These are phyloP conservation scores for Symbiodinium natans DNA, from an alignment of 73 alveolate genomes.

Conservation along the genomic window DNA sequence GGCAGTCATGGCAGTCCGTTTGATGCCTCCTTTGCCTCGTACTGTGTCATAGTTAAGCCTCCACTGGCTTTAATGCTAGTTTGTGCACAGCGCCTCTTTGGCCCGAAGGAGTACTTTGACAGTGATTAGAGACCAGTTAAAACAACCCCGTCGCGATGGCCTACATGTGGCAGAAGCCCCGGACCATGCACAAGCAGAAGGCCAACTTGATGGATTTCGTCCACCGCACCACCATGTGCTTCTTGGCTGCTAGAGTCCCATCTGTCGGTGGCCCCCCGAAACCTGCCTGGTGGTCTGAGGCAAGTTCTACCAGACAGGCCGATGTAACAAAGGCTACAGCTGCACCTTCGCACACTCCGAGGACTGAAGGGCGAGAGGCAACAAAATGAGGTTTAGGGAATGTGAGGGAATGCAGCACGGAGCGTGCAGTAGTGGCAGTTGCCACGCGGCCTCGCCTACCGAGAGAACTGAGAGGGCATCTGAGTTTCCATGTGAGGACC, in stretches of 20 bases:
- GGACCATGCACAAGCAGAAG: background rate
- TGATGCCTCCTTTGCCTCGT: too few species aligned
- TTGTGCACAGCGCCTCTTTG: background rate
- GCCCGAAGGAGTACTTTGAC: conserved; percentile 5
- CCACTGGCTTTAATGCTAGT: background rate
- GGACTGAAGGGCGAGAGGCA: background rate
- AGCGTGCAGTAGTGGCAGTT: too few species aligned
- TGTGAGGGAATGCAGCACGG: too few species aligned
- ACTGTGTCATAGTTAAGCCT: background rate
- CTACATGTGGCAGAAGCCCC: conserved; percentile 14
- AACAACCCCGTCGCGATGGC: background rate
- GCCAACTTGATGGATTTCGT: background rate
- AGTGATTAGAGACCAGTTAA: background rate
- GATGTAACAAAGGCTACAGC: background rate
- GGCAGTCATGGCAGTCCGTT: too few species aligned
- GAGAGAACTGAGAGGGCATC: background rate
- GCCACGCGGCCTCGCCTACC: background rate
- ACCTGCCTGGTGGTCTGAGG: background rate
- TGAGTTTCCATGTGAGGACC: background rate
- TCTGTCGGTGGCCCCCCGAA: too few species aligned
- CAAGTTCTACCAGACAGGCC: conserved; percentile 15
- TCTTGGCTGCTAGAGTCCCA: background rate
- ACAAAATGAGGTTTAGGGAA: background rate
- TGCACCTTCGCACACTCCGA: conserved; percentile 12
- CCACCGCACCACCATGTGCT: conserved; percentile 5